A percentile compares a stretch with the other conserved stretches of the same genome.
These are phyloP conservation scores for Meripilus lineatus DNA, from an alignment of 1,284 basidiomycete genomes.

Conservation along the genomic window DNA sequence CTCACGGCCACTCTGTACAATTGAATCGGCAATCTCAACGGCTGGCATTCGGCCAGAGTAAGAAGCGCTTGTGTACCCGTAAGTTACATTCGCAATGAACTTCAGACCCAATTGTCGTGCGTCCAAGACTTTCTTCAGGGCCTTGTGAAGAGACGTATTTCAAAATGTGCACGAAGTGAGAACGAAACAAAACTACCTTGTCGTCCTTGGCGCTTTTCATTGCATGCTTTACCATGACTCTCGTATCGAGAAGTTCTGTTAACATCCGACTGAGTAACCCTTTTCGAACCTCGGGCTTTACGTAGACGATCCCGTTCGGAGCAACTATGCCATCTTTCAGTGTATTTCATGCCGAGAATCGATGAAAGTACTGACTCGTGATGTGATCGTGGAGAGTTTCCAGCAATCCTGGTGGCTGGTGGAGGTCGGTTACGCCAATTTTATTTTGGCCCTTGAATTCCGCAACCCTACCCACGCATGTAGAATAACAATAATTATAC, in stretches of 20 bases:
- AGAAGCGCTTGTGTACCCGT: conserved; percentile 92
- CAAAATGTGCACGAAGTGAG: not conserved
- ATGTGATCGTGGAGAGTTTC: conserved; percentile 64
- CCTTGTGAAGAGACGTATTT: conserved; percentile 37
- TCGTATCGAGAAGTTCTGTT: conserved; percentile 88
- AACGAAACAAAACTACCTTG: conserved; percentile 49
- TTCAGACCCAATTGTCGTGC: conserved; percentile 88
- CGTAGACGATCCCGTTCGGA: conserved; percentile 93
- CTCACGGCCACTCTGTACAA: conserved; percentile 94
- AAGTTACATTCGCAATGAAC: conserved; percentile 86
- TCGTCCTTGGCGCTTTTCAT: conserved; percentile 82
- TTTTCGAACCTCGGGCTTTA: conserved; percentile 80
- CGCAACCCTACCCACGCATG: conserved; percentile 86
- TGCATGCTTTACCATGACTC: conserved; percentile 95
- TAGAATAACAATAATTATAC: conserved; percentile 97
- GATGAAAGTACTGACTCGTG: conserved; percentile 35
- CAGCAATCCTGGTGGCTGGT: conserved; percentile 66
- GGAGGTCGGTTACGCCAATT: conserved; percentile 80
- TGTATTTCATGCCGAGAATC: not conserved
- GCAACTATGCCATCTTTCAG: conserved; percentile 54
- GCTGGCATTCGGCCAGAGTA: conserved; percentile 98
- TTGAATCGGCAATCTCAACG: conserved; percentile 96
- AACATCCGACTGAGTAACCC: conserved; percentile 91
- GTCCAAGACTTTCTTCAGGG: conserved; percentile 70
- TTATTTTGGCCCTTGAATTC: conserved; percentile 87